Conservation (phyloP, 1,284 basidiomycete species). For the Ustilago sp. region DNA sequence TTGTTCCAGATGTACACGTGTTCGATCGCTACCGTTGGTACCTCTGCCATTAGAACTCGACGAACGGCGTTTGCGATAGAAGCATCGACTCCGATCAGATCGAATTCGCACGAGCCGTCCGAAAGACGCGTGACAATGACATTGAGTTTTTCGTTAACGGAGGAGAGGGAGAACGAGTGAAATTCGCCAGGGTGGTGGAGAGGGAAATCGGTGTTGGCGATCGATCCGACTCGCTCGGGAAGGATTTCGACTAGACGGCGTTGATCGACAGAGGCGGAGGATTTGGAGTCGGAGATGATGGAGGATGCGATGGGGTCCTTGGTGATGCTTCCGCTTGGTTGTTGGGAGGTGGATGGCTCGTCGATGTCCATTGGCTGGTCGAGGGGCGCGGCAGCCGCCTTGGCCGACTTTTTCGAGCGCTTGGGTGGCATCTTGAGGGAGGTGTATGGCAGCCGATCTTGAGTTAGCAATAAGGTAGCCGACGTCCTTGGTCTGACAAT, state of each 20-base stretch:
- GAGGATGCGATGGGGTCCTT: constrained; percentile 38
- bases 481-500: too few species aligned
- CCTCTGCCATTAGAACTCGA: constrained; percentile 92
- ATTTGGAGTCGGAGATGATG: constrained; percentile 42
- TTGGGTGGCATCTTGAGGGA: constrained; percentile 40
- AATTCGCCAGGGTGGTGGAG: constrained; percentile 54
- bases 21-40: constrained; percentile 85
- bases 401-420: constrained; percentile 31
- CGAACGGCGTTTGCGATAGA: constrained; percentile 95
- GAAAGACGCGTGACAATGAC: constrained; percentile 63
- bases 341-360: constrained; percentile 34
- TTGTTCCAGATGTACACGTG: constrained; percentile 95
- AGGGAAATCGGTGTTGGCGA: constrained; percentile 63
- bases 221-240: constrained; percentile 63
- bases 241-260: constrained; percentile 63
- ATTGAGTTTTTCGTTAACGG: constrained; percentile 47
- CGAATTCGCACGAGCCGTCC: constrained; percentile 80
- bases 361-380: constrained; percentile 45
- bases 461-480: too few species aligned
- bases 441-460: too few species aligned
- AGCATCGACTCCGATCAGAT: constrained; percentile 94
- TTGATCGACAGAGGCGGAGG: constrained; percentile 47
- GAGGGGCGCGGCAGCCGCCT: constrained; percentile 16
- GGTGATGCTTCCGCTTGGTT: constrained; percentile 32
- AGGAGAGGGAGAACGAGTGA: constrained; percentile 50